Evolutionary conservation across 2,329 filamentous ascomycete genomes (phyloP).

Genomic region (Colletotrichum aenigma): DNA sequence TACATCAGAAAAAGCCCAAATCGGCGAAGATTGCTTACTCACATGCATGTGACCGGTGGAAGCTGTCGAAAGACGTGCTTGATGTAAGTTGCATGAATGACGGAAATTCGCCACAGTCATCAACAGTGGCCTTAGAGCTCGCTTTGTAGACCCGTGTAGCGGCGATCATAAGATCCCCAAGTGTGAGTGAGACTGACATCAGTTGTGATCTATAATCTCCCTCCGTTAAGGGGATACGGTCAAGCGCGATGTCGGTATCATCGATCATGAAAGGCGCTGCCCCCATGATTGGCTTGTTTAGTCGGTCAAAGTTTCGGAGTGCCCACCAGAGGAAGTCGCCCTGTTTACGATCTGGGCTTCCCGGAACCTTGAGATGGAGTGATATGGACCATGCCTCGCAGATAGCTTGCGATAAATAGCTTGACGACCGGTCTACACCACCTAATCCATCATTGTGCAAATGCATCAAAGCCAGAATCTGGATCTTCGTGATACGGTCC

Average conservation of each 20-base stretch:
- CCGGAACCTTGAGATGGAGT: slow-evolving; percentile 21
- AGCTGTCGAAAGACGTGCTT: neutral
- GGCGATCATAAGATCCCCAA: slow-evolving; percentile 22
- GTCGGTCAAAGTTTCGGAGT: slow-evolving; percentile 22
- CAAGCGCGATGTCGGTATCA: slow-evolving; percentile 22
- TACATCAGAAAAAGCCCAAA: neutral
- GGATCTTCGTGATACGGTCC: slow-evolving; percentile 25
- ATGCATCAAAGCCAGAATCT: slow-evolving; percentile 28
- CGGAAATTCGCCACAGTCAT: slow-evolving; percentile 20
- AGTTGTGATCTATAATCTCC: slow-evolving; percentile 18
- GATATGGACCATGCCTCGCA: slow-evolving; percentile 29
- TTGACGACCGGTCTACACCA: slow-evolving; percentile 26
- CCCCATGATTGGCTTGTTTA: slow-evolving; percentile 26
- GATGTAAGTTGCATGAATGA: neutral
- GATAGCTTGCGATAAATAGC: slow-evolving; percentile 26
- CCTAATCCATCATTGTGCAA: slow-evolving; percentile 26
- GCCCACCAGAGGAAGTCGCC: slow-evolving; percentile 24
- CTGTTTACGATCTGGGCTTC: slow-evolving; percentile 15
- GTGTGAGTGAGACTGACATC: slow-evolving; percentile 1
- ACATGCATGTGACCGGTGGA: slow-evolving; percentile 21
- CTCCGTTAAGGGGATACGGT: neutral
- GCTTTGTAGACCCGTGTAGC: slow-evolving; percentile 25
- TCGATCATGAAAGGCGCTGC: slow-evolving; percentile 25
- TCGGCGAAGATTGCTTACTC: neutral
- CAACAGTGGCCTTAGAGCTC: slow-evolving; percentile 6